Base-by-base conservation (phyloP, 345 rosid genomes). In the Euphorbia lathyris region DNA sequence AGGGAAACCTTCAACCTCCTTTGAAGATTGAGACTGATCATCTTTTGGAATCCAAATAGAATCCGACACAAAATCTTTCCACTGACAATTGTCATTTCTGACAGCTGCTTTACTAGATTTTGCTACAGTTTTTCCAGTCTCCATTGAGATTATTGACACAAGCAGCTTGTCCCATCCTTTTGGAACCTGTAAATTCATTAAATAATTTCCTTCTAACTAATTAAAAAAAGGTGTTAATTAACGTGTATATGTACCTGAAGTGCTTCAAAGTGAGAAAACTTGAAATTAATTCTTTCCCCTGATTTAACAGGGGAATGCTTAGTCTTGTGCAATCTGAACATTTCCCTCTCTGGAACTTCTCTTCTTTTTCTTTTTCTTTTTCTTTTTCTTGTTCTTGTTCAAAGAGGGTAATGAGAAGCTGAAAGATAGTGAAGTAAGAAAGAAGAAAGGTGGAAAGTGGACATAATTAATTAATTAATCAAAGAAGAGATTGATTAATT, bases 111-210 rank as follows among this genome's bases (percentile, higher is more conserved):
- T 88, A 58, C 83, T 74, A 51, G 77, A 69, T 73, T 84, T 86
- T 3, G 83, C 81, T 36, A 86, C 66, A 3, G 85, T 78, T 74
- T 78, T 86, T 64, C 90, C 90, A 0, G 82, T 79, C 75, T 81
- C 83, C 59, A 74, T 75, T 2, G 86, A 83, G 57, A 84, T 19
- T 14, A 86, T 27, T 0, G 86, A 82, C 68, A 84, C 79, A 74
- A 71, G 72, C 69, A 88, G 74, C 72, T 77, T 84, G 79, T 88
- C 93, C 93, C 92, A 88, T 78, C 93, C 87, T 76, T 80, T 84
- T 67, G 93, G 90, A 5, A 83, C 89, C 89, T 87, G 72, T 50
- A 7, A 25, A 9, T 20, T 16, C 25, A 62, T 23, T 42, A 17
- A 25, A 26, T 25, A 62, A 20, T 23, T 2, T 27, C 40, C 7